Base-by-base conservation (phyloP, 148 eudicot species). In the Linanthus parryae region DNA sequence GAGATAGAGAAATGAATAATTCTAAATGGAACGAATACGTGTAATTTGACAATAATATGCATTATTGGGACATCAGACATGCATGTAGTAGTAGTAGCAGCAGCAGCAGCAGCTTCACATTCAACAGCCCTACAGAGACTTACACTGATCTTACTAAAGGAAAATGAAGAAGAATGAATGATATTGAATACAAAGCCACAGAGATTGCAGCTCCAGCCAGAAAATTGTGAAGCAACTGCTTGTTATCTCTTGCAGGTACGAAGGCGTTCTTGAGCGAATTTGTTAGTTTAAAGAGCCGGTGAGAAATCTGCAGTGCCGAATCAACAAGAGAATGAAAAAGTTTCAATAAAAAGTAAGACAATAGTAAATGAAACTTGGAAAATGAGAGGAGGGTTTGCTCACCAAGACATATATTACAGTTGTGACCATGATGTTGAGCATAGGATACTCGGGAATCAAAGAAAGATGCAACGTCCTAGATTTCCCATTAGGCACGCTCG, bases 351-450 rank as follows among this genome's bases (percentile, higher is more conserved):
- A 20, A 40, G n/a, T 8, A 30, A 28, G 21, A n/a, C 1, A 0
- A 24, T 19, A 20, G 18, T 16, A 28, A 21, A n/a, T 24, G 21
- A 14, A 45, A 13, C 14, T 44, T 35, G 20, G 33, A 17, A 40
- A 40, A 0, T 15, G 31, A 1, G 17, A 34, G 41, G 27, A 40
- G 30, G 33, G 39, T 45, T 57, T 44, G 41, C 61, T 79, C 66
- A 88, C 97, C 90, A 82, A 71, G 52, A 79, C 54, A 67, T 88
- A 88, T 41, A 82, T 72, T 38, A 94, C 81, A 57, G 97, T 84
- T 16, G 87, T 77, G 29, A 88, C 85, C 97, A 82, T 79, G 80
- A 84, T 84, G 74, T 88, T 88, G 33, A 88, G 84, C 79, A 88
- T 54, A 21, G 94, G 97, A 67, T 82, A 88, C 17, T 77, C 77